Percentiles rank a stretch among this genome's conserved stretches.
Conservation (phyloP, 306 rosid genomes). For the Quercus gilva region DNA sequence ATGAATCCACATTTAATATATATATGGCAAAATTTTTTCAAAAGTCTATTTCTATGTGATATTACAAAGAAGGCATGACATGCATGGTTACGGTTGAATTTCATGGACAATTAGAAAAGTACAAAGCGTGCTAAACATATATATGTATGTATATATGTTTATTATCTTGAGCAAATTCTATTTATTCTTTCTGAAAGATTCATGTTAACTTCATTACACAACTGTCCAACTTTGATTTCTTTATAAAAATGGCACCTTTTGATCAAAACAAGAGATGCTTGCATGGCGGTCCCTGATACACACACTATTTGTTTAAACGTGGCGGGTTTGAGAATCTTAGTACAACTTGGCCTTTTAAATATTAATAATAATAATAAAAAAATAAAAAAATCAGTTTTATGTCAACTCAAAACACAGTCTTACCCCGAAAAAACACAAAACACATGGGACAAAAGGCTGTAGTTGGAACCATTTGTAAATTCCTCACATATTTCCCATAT, state of each 20-base stretch:
- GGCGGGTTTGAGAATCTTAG: conserved; percentile 23
- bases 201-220: background rate
- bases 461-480: background rate
- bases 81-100: no score
- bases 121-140: no score
- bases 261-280: conserved; percentile 3
- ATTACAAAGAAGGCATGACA: no score
- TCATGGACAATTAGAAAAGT: no score
- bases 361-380: background rate
- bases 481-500: background rate
- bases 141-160: no score
- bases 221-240: background rate
- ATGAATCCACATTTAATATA: no score
- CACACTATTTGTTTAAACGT: conserved; percentile 12
- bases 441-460: conserved; percentile 19
- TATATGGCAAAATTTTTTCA: no score
- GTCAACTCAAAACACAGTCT: background rate
- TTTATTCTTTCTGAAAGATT: background rate
- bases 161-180: background rate
- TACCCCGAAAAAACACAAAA: background rate
- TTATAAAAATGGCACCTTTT: background rate
- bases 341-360: background rate
- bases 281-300: conserved; percentile 18
- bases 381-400: background rate
- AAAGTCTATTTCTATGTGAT: no score